Percentiles rank a stretch among this genome's conserved stretches.
phyloP scores from a whole-genome alignment of 2,329 filamentous ascomycete species.

The Diaporthe vaccinii region DNA sequence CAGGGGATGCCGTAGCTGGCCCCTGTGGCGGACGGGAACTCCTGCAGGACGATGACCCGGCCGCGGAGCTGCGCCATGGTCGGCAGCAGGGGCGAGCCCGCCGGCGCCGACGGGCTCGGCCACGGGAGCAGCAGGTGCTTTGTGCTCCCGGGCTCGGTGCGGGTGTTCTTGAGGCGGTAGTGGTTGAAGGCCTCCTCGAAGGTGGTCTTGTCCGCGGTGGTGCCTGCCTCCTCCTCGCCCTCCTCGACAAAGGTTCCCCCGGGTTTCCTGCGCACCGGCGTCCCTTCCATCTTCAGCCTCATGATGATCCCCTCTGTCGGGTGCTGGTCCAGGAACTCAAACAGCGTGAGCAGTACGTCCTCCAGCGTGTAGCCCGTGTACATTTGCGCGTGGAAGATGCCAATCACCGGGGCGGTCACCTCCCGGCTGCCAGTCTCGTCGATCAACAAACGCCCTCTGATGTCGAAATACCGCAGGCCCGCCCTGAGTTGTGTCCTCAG shows the following conservation, averaged over 20 bases:
- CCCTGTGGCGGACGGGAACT: conserved; percentile 53
- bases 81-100: conserved; percentile 51
- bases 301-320: conserved; percentile 63
- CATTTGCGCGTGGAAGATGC: conserved; percentile 61
- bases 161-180: conserved; percentile 53
- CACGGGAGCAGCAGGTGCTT: conserved; percentile 50
- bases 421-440: conserved; percentile 49
- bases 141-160: conserved; percentile 52
- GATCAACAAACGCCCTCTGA: conserved; percentile 59
- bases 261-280: conserved; percentile 46
- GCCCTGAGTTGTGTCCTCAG: conserved; percentile 59
- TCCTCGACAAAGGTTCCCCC: not conserved
- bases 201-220: conserved; percentile 50
- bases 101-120: not conserved
- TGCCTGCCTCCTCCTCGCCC: conserved; percentile 34
- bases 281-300: conserved; percentile 64
- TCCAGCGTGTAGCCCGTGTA: conserved; percentile 60
- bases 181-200: conserved; percentile 62
- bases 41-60: conserved; percentile 62
- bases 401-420: conserved; percentile 47
- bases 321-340: conserved; percentile 59
- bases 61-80: conserved; percentile 60
- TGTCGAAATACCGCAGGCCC: conserved; percentile 65
- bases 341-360: conserved; percentile 59
- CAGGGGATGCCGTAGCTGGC: conserved; percentile 60